Percentiles rank a stretch among this genome's conserved stretches.
phyloP scores from a whole-genome alignment of 139 green algal genomes.

The Gonium pectorale region DNA sequence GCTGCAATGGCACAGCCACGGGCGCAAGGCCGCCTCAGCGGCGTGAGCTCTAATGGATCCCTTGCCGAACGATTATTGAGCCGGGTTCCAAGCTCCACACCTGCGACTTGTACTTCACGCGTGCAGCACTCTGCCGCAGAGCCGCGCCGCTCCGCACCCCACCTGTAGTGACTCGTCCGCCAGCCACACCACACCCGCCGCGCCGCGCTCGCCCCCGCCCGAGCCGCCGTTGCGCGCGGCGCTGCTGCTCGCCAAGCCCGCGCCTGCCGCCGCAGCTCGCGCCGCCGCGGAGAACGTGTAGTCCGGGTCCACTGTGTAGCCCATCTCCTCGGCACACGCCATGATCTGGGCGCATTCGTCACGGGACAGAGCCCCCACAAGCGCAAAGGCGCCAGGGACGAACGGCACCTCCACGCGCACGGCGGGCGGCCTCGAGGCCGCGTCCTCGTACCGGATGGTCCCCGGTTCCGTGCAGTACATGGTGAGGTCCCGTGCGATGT shows the following conservation, averaged over 20 bases:
- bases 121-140: no score
- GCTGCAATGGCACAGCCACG: no score
- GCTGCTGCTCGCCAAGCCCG: slow-evolving; percentile 2
- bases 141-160: no score
- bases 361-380: slow-evolving; percentile 33
- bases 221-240: slow-evolving; percentile 37
- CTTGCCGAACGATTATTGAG: no score
- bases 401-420: slow-evolving; percentile 41
- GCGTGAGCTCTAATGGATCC: no score
- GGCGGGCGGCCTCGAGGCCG: not conserved
- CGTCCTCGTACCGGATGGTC: slow-evolving; percentile 19
- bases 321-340: slow-evolving; percentile 46
- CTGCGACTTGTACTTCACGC: no score
- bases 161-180: slow-evolving; percentile 57
- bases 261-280: not conserved
- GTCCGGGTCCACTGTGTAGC: slow-evolving; percentile 43
- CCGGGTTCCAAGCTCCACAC: no score
- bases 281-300: slow-evolving; percentile 45
- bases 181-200: slow-evolving; percentile 67
- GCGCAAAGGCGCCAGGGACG: slow-evolving; percentile 50
- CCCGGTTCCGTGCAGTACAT: slow-evolving; percentile 38
- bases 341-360: slow-evolving; percentile 50
- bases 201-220: slow-evolving; percentile 51
- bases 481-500: slow-evolving; percentile 21
- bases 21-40: no score